Evolutionary conservation across 768 basidiomycete species (phyloP).

Genomic region (Hypsizygus marmoreus): DNA sequence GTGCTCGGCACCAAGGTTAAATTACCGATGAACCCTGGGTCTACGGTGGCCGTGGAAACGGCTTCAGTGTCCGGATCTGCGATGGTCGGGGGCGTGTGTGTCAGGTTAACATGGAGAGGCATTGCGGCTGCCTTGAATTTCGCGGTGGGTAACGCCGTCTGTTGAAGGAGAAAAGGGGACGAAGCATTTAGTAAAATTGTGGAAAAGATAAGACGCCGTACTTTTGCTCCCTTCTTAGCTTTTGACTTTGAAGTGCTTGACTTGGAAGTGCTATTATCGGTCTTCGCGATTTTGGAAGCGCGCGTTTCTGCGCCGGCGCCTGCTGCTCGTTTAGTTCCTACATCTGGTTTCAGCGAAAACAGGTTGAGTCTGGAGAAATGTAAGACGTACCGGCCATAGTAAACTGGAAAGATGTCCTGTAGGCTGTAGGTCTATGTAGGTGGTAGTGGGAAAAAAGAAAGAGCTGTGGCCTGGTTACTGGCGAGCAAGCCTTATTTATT

Average conservation of each 20-base stretch:
- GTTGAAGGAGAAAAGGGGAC: slow-evolving; percentile 5
- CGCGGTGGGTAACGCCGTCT: slow-evolving; percentile 49
- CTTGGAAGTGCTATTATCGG: no score
- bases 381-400: slow-evolving; percentile 15
- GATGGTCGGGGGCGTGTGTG: slow-evolving; percentile 54
- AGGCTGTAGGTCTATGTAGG: background rate
- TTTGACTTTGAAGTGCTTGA: slow-evolving; percentile 29
- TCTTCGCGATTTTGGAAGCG: slow-evolving; percentile 54
- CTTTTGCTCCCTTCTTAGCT: slow-evolving; percentile 46
- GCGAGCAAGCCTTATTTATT: slow-evolving; percentile 8
- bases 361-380: background rate
- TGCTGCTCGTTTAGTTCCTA: slow-evolving; percentile 47
- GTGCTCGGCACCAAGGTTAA: slow-evolving; percentile 57
- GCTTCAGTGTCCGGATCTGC: slow-evolving; percentile 39
- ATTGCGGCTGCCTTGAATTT: slow-evolving; percentile 66
- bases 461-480: slow-evolving; percentile 1
- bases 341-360: background rate
- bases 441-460: slow-evolving; percentile 3
- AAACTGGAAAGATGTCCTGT: background rate
- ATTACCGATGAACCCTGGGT: slow-evolving; percentile 63
- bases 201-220: slow-evolving; percentile 21
- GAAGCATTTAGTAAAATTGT: slow-evolving; percentile 7
- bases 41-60: slow-evolving; percentile 36
- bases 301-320: slow-evolving; percentile 40
- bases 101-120: slow-evolving; percentile 66